phyloP scores from a whole-genome alignment of 1,284 basidiomycete genomes.

The Ustilago sp. region DNA sequence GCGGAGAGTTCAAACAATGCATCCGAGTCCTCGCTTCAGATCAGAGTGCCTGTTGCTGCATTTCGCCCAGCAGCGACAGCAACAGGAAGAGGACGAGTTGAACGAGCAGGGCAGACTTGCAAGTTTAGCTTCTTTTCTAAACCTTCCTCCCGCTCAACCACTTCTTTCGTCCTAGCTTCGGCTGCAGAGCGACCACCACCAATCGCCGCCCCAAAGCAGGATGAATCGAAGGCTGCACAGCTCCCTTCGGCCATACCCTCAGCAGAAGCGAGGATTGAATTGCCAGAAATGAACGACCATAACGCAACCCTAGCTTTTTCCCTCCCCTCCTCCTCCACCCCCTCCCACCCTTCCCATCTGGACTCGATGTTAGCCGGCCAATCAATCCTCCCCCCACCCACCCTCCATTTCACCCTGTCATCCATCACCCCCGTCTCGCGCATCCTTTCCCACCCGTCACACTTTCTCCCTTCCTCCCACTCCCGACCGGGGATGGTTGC shows the following conservation, averaged over 20 bases:
- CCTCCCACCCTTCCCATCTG: background rate
- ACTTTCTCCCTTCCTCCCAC: conserved; percentile 12
- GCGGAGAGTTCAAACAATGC: background rate
- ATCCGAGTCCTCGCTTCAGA: conserved; percentile 23
- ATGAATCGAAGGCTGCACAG: background rate
- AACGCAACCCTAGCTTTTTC: conserved; percentile 1
- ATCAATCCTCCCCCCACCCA: conserved; percentile 44
- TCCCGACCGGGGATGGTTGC: background rate
- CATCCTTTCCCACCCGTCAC: conserved; percentile 25
- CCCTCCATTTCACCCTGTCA: conserved; percentile 26
- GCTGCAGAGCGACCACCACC: background rate
- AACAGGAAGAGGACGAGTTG: background rate
- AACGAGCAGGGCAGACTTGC: conserved; percentile 10
- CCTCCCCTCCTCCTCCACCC: background rate
- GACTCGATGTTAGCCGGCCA: conserved; percentile 5
- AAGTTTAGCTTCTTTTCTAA: conserved; percentile 36
- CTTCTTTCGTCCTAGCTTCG: background rate
- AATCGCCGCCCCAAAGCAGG: no score
- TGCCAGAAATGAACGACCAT: conserved; percentile 24
- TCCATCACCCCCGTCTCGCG: conserved; percentile 21
- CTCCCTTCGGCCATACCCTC: background rate
- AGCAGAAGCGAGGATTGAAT: background rate
- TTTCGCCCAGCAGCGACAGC: background rate
- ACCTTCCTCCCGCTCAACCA: background rate
- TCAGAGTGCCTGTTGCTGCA: conserved; percentile 15